Evolutionary conservation across 2,329 filamentous ascomycete species (phyloP), one percentile per base, ranked within the genome.

Genomic region (Neopestalotiopsis clavispora): DNA sequence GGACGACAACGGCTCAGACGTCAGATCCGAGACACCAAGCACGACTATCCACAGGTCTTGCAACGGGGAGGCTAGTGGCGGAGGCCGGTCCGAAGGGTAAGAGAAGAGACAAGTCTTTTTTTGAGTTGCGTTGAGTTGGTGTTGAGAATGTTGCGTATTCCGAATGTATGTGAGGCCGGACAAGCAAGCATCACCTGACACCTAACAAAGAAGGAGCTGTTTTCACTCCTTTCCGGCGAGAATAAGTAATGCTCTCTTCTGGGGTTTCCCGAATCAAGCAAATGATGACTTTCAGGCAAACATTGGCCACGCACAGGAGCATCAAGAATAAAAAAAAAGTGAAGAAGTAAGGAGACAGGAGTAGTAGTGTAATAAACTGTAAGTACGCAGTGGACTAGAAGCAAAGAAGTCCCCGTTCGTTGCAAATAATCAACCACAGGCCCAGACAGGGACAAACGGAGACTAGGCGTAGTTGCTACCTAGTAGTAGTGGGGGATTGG

Each of bases 1-100:
- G 63, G 45, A 65, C 40, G 63, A 66, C 63, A 66, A 66, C 49
- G 63, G 42, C 45, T 20, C 52, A 56, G 49, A 66, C 63, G 63
- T 56, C 63, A 66, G 42, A 38, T 49, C 63, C 49, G 63, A 66
- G 49, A 66, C 63, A 66, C 49, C 32, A 57, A n/a, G 32, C 42
- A 66, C 23, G 38, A 23, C 49, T 66, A 57, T 66, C 49, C 49
- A 28, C 38, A 30, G 52, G 20, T 13, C 42, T 32, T 42, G 38
- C 62, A 28, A 65, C 30, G 62, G 30, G 45, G 45, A 52, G 62
- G 40, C 42, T 34, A 40, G 20, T 32, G 34, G 63, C 12, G 42
- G 42, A 23, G n/a, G 40, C 34, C 34, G 42, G 23, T 17, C 42
- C 17, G 40, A 58, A 34, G 49, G 28, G 63, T 10, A 62, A 40